Evolutionary conservation across 2,329 filamentous ascomycete genomes (phyloP).

Genomic region (Neofusicoccum sp.): DNA sequence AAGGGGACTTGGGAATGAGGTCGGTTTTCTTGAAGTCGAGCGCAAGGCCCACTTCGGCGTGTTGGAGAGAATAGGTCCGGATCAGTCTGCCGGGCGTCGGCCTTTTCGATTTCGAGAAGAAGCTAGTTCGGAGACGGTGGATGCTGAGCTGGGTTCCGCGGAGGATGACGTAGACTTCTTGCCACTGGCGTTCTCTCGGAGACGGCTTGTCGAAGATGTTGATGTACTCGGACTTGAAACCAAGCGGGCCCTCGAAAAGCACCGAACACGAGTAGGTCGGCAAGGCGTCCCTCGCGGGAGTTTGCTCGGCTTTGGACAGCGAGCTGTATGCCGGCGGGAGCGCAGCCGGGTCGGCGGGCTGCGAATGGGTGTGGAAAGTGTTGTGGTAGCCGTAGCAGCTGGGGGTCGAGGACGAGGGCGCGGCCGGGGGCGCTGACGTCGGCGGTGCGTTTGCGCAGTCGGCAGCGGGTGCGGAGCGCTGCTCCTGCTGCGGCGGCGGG

Average conservation of each 20-base stretch:
- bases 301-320: conserved; percentile 22
- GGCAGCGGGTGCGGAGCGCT: background rate
- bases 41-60: conserved; percentile 75
- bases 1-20: conserved; percentile 46
- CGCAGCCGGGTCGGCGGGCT: conserved; percentile 27
- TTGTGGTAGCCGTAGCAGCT: conserved; percentile 44
- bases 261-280: conserved; percentile 42
- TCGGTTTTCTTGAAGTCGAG: conserved; percentile 67
- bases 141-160: conserved; percentile 70
- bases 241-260: conserved; percentile 37
- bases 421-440: background rate
- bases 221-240: conserved; percentile 67
- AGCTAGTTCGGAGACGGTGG: conserved; percentile 58
- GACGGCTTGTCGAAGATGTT: conserved; percentile 59
- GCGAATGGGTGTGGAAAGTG: conserved; percentile 44
- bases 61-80: conserved; percentile 70
- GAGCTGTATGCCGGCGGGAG: conserved; percentile 37
- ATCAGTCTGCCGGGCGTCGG: conserved; percentile 61
- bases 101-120: conserved; percentile 39
- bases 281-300: conserved; percentile 25
- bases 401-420: background rate
- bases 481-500: background rate
- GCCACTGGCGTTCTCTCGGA: conserved; percentile 66
- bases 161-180: conserved; percentile 63
- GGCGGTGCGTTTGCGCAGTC: background rate